phyloP scores from a whole-genome alignment of 1,139 yeast genomes.

The Yamadazyma aaseri region DNA sequence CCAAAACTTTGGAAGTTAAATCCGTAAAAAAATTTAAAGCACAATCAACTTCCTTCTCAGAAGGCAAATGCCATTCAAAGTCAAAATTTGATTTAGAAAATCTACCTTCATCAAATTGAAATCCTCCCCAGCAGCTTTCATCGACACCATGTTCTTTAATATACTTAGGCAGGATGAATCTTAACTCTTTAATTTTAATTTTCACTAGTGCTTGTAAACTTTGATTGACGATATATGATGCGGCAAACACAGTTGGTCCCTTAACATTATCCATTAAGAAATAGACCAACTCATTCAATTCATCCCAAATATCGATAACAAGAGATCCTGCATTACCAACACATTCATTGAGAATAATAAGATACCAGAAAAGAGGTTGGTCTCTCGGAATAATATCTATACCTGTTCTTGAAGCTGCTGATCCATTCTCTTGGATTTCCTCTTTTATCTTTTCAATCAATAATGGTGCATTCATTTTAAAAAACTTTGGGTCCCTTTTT shows the following conservation, averaged over 20 bases:
- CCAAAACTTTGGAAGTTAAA: constrained; percentile 46
- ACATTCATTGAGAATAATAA: constrained; percentile 69
- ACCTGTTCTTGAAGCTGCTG: constrained; percentile 74
- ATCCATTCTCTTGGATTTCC: constrained; percentile 80
- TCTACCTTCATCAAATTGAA: constrained; percentile 50
- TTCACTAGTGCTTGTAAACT: constrained; percentile 64
- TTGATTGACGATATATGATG: constrained; percentile 58
- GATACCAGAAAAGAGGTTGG: constrained; percentile 70
- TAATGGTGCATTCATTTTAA: constrained; percentile 44
- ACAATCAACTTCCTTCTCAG: constrained; percentile 51
- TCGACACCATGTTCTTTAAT: constrained; percentile 31
- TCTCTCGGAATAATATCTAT: constrained; percentile 74
- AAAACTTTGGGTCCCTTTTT: constrained; percentile 54
- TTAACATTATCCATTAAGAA: constrained; percentile 57
- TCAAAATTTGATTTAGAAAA: constrained; percentile 42
- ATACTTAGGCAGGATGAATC: constrained; percentile 48
- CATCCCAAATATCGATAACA: constrained; percentile 43
- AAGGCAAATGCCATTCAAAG: constrained; percentile 78
- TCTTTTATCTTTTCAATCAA: constrained; percentile 55
- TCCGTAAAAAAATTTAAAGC: constrained; percentile 61
- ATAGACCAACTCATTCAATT: constrained; percentile 50
- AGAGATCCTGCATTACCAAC: constrained; percentile 64
- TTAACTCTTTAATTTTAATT: constrained; percentile 53
- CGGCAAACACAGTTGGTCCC: constrained; percentile 59
- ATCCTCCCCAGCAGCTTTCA: constrained; percentile 71